phyloP scores from a whole-genome alignment of 2,329 filamentous ascomycete species.

The Arthroderma uncinatum region DNA sequence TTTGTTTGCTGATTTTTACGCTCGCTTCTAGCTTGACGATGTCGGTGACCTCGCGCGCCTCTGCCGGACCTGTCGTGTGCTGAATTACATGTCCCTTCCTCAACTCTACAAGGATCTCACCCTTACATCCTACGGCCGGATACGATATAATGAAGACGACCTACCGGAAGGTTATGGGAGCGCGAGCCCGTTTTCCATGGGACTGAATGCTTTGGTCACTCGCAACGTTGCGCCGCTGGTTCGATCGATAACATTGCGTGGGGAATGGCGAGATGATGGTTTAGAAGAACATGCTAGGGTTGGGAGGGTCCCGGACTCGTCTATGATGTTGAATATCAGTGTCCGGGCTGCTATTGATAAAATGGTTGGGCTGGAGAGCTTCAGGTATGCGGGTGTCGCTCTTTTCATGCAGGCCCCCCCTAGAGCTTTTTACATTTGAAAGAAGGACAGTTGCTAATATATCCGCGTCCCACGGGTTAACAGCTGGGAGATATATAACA shows the following conservation, averaged over 20 bases:
- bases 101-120: constrained; percentile 48
- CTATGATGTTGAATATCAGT: constrained; percentile 52
- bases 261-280: constrained; percentile 48
- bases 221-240: constrained; percentile 44
- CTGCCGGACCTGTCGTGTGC: constrained; percentile 49
- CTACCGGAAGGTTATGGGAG: constrained; percentile 50
- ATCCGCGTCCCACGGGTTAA: neutral
- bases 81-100: constrained; percentile 55
- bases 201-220: constrained; percentile 50
- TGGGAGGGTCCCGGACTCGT: constrained; percentile 51
- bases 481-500: constrained; percentile 49
- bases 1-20: neutral
- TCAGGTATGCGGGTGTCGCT: constrained; percentile 33
- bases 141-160: constrained; percentile 45
- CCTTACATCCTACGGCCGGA: constrained; percentile 47
- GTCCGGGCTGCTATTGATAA: constrained; percentile 49
- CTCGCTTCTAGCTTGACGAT: constrained; percentile 42
- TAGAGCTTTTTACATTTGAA: neutral
- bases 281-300: constrained; percentile 46
- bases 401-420: neutral
- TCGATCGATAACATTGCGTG: constrained; percentile 41
- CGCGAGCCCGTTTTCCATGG: constrained; percentile 53
- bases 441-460: neutral
- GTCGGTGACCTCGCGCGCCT: constrained; percentile 47
- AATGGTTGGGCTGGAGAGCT: constrained; percentile 45